A percentile compares a stretch with the other conserved stretches of the same genome.
Conservation (phyloP, 2,329 filamentous ascomycete species). For the Alternaria metachromatica region DNA sequence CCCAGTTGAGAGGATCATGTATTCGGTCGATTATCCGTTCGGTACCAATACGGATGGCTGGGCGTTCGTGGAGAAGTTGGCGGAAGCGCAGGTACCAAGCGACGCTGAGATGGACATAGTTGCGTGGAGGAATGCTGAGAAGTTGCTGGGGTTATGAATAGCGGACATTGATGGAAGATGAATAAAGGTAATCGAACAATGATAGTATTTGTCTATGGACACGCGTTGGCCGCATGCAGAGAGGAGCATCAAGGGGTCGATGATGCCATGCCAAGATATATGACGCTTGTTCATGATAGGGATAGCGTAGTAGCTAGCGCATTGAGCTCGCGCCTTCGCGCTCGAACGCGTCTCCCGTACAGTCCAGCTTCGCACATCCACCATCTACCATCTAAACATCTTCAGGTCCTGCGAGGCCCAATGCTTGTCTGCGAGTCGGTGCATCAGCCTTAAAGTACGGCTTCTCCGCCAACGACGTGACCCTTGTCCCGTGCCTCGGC, state of each 20-base stretch:
- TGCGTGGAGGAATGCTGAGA: background rate
- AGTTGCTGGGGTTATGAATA: background rate
- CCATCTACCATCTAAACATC: constrained; percentile 54
- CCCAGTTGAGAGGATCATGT: background rate
- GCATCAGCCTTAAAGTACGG: constrained; percentile 70
- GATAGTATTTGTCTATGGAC: background rate
- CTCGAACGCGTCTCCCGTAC: background rate
- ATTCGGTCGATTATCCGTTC: background rate
- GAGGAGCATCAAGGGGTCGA: background rate
- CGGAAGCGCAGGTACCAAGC: background rate
- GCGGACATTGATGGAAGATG: background rate
- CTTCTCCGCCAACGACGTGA: constrained; percentile 74
- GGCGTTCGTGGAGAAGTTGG: background rate
- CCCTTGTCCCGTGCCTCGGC: constrained; percentile 73
- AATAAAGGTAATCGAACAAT: background rate
- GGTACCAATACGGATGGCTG: background rate
- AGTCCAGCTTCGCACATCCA: background rate
- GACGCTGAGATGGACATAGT: background rate
- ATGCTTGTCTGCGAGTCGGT: constrained; percentile 69
- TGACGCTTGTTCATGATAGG: background rate
- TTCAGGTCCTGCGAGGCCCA: constrained; percentile 67
- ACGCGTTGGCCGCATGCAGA: background rate
- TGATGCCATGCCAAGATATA: background rate
- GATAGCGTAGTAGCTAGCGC: background rate
- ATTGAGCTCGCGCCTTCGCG: background rate